Evolutionary conservation across 2,329 filamentous ascomycete genomes (phyloP), one percentile per base, ranked within the genome.

Genomic region (Alternaria dauci): DNA sequence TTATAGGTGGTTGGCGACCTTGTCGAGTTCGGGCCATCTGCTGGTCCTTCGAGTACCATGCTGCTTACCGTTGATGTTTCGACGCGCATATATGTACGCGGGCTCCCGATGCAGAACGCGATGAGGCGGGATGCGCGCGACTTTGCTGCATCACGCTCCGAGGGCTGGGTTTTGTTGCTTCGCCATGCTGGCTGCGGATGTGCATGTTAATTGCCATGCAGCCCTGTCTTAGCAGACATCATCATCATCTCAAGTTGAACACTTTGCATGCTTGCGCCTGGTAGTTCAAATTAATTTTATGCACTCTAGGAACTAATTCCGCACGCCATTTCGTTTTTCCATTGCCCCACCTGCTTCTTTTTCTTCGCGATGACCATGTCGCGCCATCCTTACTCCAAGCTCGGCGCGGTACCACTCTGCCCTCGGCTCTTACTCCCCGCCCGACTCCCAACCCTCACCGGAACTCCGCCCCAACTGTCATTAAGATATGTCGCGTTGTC

Each of bases 71-170:
- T 34, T 54, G 32, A 59, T 56, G 69, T 72, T 72, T 73, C 67
- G 69, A 58, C 61, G 62, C 69, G 69, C 43, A 43, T 25, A 42
- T 41, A 55, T 64, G 48, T 20, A 56, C 61, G 65, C 69, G 56
- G 39, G 51, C 59, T 63, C 60, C 68, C 58, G 52, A 30, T 55
- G 34, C 54, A 28, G 47, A 66, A 61, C 70, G 69, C 68, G 70
- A 66, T 61, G 68, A 71, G 67, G 67, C 71, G 64, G 51, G 51
- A 67, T 69, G 66, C 67, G 73, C 68, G 55, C 59, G 65, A 73
- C 58, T 48, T 55, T 58, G 57, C 46, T 28, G n/a, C 44, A 42
- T 41, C 65, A 48, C 14, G 57, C 44, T 61, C 46, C 14, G 26
- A 41, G 55, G 30, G 52, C 41, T 50, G 44, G 28, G 28, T n/a